Percentiles rank a stretch among this genome's conserved stretches.
Evolutionary conservation across 768 basidiomycete genomes (phyloP).

Genomic region (Hydnomerulius pinastri): DNA sequence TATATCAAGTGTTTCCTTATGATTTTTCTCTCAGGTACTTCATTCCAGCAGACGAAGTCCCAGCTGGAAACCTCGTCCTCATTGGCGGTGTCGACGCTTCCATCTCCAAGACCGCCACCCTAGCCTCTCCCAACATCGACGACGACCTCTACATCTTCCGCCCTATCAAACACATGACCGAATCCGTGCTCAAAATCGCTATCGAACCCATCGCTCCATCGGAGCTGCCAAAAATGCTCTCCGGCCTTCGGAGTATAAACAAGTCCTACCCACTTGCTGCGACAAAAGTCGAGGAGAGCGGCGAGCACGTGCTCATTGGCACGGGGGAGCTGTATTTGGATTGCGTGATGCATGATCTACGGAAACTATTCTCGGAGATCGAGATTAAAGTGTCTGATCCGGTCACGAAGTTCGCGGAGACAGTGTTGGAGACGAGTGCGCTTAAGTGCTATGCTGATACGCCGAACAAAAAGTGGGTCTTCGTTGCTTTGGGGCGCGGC

Average conservation of each 20-base stretch:
- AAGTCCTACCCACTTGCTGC: slow-evolving; percentile 94
- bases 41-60: slow-evolving; percentile 83
- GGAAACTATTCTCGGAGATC: slow-evolving; percentile 92
- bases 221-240: slow-evolving; percentile 98
- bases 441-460: slow-evolving; percentile 99
- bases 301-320: slow-evolving; percentile 95
- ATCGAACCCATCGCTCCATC: slow-evolving; percentile 98
- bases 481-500: background rate
- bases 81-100: slow-evolving; percentile 93
- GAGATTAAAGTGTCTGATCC: slow-evolving; percentile 99
- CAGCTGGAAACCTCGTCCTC: slow-evolving; percentile 91
- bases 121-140: slow-evolving; percentile 68
- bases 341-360: slow-evolving; percentile 94
- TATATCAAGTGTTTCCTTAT: background rate
- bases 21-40: slow-evolving; percentile 65
- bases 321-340: slow-evolving; percentile 98
- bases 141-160: slow-evolving; percentile 95
- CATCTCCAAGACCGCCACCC: slow-evolving; percentile 92
- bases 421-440: slow-evolving; percentile 95
- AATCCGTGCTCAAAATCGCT: slow-evolving; percentile 95
- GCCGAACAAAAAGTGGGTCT: slow-evolving; percentile 96
- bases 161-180: slow-evolving; percentile 95
- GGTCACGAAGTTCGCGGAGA: slow-evolving; percentile 97
- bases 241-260: slow-evolving; percentile 94
- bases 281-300: slow-evolving; percentile 98